Percentiles rank a stretch among this genome's conserved stretches.
Evolutionary conservation across 2,329 filamentous ascomycete genomes (phyloP).

Genomic region (Cercospora citrullina): DNA sequence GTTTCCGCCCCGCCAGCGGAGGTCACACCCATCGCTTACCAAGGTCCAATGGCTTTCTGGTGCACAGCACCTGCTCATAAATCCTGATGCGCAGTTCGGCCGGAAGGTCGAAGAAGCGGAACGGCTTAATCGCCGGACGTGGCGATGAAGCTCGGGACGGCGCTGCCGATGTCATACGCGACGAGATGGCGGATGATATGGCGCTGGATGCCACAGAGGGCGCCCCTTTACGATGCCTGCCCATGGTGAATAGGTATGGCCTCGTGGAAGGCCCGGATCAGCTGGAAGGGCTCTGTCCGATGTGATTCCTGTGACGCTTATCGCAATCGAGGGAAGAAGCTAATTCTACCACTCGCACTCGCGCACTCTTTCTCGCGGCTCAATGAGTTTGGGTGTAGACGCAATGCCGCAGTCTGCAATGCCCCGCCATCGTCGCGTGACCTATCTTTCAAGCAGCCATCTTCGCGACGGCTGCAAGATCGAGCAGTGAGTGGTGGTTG

Average conservation of each 20-base stretch:
- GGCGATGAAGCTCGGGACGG: constrained; percentile 32
- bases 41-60: constrained; percentile 63
- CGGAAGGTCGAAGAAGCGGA: constrained; percentile 67
- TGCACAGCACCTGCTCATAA: constrained; percentile 63
- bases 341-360: background rate
- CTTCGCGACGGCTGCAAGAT: constrained; percentile 29
- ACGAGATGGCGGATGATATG: constrained; percentile 30
- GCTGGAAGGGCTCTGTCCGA: background rate
- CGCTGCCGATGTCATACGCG: constrained; percentile 28
- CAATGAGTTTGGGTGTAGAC: constrained; percentile 13
- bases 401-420: background rate
- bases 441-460: constrained; percentile 46
- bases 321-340: background rate
- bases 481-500: constrained; percentile 33
- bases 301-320: background rate
- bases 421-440: constrained; percentile 38
- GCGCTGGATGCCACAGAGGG: constrained; percentile 25
- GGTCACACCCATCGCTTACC: constrained; percentile 24
- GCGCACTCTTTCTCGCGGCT: background rate
- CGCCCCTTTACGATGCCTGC: constrained; percentile 17
- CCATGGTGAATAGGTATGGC: constrained; percentile 28
- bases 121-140: constrained; percentile 43
- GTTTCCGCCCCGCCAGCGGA: background rate
- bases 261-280: background rate
- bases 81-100: constrained; percentile 69